Percentiles rank a stretch among this genome's conserved stretches.
Evolutionary conservation across 1,139 yeast species (phyloP).

Genomic region (Meyerozyma carpophila): DNA sequence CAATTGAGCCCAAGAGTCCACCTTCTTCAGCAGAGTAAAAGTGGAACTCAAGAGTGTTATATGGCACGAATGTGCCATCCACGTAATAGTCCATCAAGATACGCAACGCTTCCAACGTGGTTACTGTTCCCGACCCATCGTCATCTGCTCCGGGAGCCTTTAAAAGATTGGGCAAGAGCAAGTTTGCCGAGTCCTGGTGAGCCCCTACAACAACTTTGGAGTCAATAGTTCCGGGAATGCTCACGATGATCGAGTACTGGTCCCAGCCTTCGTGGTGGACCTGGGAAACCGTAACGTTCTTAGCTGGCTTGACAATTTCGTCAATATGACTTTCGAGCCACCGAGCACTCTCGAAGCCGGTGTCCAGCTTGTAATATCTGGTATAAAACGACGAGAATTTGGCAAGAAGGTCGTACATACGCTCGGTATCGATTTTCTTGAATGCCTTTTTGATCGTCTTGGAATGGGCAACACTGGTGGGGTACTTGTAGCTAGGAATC

Average conservation of each 20-base stretch:
- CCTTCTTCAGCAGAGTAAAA: slow-evolving; percentile 96
- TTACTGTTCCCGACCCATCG: slow-evolving; percentile 84
- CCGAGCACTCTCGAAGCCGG: slow-evolving; percentile 66
- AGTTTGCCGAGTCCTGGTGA: slow-evolving; percentile 82
- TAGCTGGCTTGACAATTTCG: slow-evolving; percentile 38
- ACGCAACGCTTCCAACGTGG: slow-evolving; percentile 71
- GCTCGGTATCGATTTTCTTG: slow-evolving; percentile 35
- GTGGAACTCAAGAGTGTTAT: slow-evolving; percentile 83
- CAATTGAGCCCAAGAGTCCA: slow-evolving; percentile 83
- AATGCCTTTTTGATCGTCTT: slow-evolving; percentile 38
- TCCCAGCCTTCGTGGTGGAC: slow-evolving; percentile 39
- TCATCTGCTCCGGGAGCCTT: slow-evolving; percentile 97
- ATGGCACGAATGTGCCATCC: slow-evolving; percentile 43
- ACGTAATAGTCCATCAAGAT: slow-evolving; percentile 39
- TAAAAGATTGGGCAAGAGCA: slow-evolving; percentile 61
- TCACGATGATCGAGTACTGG: slow-evolving; percentile 37
- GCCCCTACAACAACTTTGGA: slow-evolving; percentile 73
- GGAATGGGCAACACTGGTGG: slow-evolving; percentile 35
- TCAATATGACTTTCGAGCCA: slow-evolving; percentile 59
- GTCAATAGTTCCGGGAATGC: slow-evolving; percentile 31
- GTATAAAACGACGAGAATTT: slow-evolving; percentile 67
- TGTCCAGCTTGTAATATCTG: slow-evolving; percentile 71
- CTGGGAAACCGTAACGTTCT: slow-evolving; percentile 21
- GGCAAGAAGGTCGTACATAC: slow-evolving; percentile 51
- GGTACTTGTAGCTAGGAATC: slow-evolving; percentile 49